Evolutionary conservation across 768 basidiomycete species (phyloP).

Genomic region (Auricularia sp.): DNA sequence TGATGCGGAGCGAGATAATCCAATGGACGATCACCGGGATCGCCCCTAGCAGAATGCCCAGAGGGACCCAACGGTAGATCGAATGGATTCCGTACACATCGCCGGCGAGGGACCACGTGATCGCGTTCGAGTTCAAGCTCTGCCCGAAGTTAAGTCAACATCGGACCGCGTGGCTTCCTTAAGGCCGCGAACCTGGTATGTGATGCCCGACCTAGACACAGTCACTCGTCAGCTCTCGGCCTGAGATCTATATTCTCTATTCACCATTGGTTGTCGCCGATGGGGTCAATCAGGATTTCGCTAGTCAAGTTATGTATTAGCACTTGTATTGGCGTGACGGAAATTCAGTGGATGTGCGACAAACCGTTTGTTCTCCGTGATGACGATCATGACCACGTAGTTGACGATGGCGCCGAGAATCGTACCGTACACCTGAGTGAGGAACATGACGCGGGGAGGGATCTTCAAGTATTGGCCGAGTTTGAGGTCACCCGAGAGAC

Average conservation of each 20-base stretch:
- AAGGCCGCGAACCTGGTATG: not conserved
- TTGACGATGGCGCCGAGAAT: slow-evolving; percentile 34
- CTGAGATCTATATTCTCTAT: not conserved
- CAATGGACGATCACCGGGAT: slow-evolving; percentile 44
- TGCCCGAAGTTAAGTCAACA: slow-evolving; percentile 18
- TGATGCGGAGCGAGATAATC: slow-evolving; percentile 44
- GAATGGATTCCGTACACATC: slow-evolving; percentile 44
- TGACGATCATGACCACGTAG: slow-evolving; percentile 37
- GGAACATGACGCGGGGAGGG: slow-evolving; percentile 56
- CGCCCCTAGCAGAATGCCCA: slow-evolving; percentile 46
- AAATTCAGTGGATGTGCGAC: not conserved
- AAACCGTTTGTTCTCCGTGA: slow-evolving; percentile 2
- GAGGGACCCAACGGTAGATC: slow-evolving; percentile 47
- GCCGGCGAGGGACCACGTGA: slow-evolving; percentile 57
- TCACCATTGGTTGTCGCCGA: slow-evolving; percentile 51
- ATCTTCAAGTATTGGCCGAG: slow-evolving; percentile 45
- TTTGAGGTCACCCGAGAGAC: slow-evolving; percentile 31
- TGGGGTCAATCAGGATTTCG: slow-evolving; percentile 41
- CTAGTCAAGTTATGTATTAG: slow-evolving; percentile 25
- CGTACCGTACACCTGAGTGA: slow-evolving; percentile 57
- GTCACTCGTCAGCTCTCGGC: not conserved
- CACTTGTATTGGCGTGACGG: not conserved
- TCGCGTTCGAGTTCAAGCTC: slow-evolving; percentile 44
- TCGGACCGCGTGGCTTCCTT: not conserved
- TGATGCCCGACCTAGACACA: not conserved